Evolutionary conservation across 2,329 filamentous ascomycete genomes (phyloP), one percentile per base, ranked within the genome.

Genomic region (Paraconiothyrium sp.): DNA sequence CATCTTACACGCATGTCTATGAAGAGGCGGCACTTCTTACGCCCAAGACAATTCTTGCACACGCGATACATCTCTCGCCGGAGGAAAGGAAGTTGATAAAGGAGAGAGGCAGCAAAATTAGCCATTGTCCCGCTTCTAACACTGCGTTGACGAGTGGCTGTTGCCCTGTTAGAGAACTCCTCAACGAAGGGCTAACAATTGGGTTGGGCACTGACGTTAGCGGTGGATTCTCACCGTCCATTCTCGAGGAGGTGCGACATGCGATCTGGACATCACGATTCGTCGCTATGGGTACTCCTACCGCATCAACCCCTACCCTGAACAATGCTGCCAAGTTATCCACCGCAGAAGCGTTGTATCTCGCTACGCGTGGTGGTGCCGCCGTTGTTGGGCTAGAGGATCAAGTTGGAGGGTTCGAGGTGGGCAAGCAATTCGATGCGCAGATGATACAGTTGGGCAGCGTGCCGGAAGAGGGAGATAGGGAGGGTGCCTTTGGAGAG

Each of bases 151-250:
- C 92, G 1, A 92, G 89, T 34, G 95, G 95, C 0, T 85, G 89
- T 52, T 92, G 92, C 9, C 88, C 87, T 4, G 90, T 99, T 1
- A 85, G 94, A 20, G 86, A 86, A 78, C 76, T 97, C 68, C 83
- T 97, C 56, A 86, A 93, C 24, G 84, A 85, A 56, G 93, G 92
- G 0, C 84, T 98, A 49, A 88, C 87, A 0, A 89, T 97, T 6
- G 94, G 95, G 0, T 81, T 99, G 0, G 95, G 95, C 0, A 98
- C 94, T 0, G 95, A 99, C 77, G 89, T 98, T 60, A 92, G 88
- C 69, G 95, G 94, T 2, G 95, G 95, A 0, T 97, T 94, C 76
- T 92, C 89, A 58, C 85, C 92, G 0, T 92, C 88, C 63, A 86
- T 98, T 10, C 85, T 98, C 0, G 92, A 95, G 67, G 89, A 92